A percentile compares a stretch with the other conserved stretches of the same genome.
phyloP scores from a whole-genome alignment of 75 land plant species.

The Gnetum montanum region DNA sequence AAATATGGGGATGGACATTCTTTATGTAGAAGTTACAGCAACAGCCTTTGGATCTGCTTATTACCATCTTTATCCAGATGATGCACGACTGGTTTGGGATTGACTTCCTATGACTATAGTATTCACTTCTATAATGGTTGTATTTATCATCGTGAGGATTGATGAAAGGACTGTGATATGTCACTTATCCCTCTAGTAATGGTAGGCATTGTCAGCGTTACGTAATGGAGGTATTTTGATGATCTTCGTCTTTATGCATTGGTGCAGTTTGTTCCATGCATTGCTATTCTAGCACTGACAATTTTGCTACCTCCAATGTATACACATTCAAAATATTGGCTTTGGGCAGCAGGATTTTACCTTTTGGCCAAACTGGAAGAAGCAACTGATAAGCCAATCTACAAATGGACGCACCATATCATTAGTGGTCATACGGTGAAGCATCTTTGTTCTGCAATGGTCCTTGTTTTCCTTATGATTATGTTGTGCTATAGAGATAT shows the following conservation, averaged over 20 bases:
- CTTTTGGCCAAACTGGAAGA: slow-evolving; percentile 87
- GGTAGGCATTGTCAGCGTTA: slow-evolving; percentile 72
- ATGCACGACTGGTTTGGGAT: too few species aligned
- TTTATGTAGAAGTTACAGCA: too few species aligned
- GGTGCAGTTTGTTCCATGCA: slow-evolving; percentile 89
- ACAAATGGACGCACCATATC: slow-evolving; percentile 66
- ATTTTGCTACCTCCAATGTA: slow-evolving; percentile 87
- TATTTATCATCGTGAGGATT: slow-evolving; percentile 89
- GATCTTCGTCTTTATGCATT: slow-evolving; percentile 95
- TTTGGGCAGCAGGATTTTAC: slow-evolving; percentile 99
- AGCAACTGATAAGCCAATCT: slow-evolving; percentile 73
- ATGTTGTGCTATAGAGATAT: slow-evolving; percentile 77
- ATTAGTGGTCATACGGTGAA: slow-evolving; percentile 95
- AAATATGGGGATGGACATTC: too few species aligned
- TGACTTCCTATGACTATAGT: slow-evolving; percentile 98
- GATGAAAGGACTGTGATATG: slow-evolving; percentile 74
- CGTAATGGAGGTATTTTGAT: slow-evolving; percentile 95
- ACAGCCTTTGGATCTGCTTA: too few species aligned
- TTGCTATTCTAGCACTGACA: slow-evolving; percentile 86
- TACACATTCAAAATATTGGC: slow-evolving; percentile 90
- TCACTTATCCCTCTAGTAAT: slow-evolving; percentile 75
- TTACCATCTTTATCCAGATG: too few species aligned
- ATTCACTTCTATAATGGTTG: slow-evolving; percentile 86
- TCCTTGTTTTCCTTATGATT: slow-evolving; percentile 83
- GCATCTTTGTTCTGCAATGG: slow-evolving; percentile 96